phyloP scores from a whole-genome alignment of 805 yeast genomes.

The Candida golubevii region DNA sequence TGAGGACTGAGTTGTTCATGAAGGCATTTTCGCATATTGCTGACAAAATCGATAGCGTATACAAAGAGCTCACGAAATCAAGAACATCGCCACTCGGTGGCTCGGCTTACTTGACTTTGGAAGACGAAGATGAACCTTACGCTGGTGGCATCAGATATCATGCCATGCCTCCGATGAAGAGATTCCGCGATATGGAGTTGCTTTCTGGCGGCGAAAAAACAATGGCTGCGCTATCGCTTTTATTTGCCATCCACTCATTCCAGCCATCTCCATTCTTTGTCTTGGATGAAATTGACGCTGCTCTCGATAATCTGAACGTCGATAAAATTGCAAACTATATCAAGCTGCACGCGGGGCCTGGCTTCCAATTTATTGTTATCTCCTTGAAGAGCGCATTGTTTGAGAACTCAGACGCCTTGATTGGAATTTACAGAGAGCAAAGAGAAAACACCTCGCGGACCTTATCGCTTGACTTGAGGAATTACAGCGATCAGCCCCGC shows the following conservation, averaged over 20 bases:
- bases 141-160: constrained; percentile 78
- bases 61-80: constrained; percentile 80
- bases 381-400: constrained; percentile 83
- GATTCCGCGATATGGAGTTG: constrained; percentile 88
- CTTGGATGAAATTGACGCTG: constrained; percentile 97
- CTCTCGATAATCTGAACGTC: constrained; percentile 87
- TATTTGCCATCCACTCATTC: constrained; percentile 86
- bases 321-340: constrained; percentile 84
- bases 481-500: constrained; percentile 31
- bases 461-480: constrained; percentile 66
- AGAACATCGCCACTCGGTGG: constrained; percentile 79
- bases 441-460: constrained; percentile 66
- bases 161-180: constrained; percentile 94
- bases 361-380: constrained; percentile 88
- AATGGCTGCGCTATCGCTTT: constrained; percentile 88
- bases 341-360: constrained; percentile 64
- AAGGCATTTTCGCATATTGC: constrained; percentile 76
- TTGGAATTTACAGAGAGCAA: constrained; percentile 88
- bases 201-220: constrained; percentile 97
- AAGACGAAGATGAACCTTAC: constrained; percentile 88
- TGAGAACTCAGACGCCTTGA: constrained; percentile 84
- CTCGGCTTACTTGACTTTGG: constrained; percentile 82
- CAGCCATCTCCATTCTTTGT: constrained; percentile 96
- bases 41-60: constrained; percentile 64
- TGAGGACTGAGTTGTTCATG: constrained; percentile 61